Evolutionary conservation across 495 filamentous ascomycete genomes (phyloP).

Genomic region (Cercophora scortea): DNA sequence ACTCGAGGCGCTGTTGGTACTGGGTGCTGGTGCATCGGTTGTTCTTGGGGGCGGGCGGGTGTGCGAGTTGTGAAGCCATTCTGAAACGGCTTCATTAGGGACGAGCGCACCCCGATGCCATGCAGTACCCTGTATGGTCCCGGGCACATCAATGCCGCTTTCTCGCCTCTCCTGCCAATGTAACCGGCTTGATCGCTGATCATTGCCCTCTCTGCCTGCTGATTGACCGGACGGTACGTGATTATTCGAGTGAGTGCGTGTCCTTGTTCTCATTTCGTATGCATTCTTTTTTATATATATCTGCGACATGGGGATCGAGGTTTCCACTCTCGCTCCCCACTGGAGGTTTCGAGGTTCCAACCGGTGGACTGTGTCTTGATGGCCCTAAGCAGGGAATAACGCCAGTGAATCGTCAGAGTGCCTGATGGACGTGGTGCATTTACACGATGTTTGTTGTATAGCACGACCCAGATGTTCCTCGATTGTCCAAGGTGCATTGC

Average conservation of each 20-base stretch:
- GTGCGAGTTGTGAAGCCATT: conserved; percentile 16
- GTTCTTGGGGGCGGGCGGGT: background rate
- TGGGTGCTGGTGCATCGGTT: background rate
- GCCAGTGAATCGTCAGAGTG: no score
- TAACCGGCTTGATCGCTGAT: background rate
- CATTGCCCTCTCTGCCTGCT: background rate
- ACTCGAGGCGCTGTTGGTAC: background rate
- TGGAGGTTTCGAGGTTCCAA: no score
- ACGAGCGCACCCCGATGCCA: background rate
- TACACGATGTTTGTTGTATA: no score
- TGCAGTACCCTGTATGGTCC: background rate
- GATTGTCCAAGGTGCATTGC: no score
- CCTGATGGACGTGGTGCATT: no score
- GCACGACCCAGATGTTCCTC: no score
- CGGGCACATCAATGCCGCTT: conserved; percentile 5
- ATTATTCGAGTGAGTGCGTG: background rate
- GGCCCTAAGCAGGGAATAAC: no score
- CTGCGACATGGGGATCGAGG: no score
- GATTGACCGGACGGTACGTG: background rate
- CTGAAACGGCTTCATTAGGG: conserved; percentile 15
- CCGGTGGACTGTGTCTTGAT: no score
- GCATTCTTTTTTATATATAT: no score
- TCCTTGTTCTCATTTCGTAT: no score
- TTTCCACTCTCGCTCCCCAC: no score
- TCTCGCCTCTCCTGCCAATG: background rate